phyloP scores from a whole-genome alignment of 129 eudicot genomes.

The Tagetes patula region DNA sequence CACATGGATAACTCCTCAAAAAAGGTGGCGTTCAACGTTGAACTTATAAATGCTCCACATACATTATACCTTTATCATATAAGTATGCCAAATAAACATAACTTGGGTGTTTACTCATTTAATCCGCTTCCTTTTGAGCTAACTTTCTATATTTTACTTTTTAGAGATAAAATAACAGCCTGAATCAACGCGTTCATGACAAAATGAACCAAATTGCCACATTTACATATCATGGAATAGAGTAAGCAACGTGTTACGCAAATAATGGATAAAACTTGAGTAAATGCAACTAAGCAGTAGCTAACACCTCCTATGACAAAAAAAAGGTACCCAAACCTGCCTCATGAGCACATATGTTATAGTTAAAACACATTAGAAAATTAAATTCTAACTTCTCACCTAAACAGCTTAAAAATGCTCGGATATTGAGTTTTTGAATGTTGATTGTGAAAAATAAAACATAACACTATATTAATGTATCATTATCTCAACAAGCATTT shows the following conservation, averaged over 20 bases:
- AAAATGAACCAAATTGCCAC: not conserved
- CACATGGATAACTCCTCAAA: no score
- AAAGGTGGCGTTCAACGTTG: not conserved
- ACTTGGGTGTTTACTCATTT: no score
- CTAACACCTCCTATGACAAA: not conserved
- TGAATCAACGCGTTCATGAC: no score
- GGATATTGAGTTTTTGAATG: not conserved
- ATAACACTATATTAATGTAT: no score
- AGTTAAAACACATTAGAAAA: not conserved
- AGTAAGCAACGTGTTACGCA: not conserved
- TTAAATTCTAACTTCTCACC: not conserved
- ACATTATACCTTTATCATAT: no score
- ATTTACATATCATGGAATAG: not conserved
- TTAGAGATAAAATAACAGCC: not conserved
- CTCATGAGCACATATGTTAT: not conserved
- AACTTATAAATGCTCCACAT: not conserved
- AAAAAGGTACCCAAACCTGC: not conserved
- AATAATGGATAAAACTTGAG: not conserved
- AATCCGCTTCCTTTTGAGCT: no score
- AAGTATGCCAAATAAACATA: no score
- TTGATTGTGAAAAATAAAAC: no score
- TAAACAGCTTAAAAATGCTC: not conserved
- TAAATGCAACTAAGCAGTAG: not conserved
- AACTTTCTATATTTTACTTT: no score
- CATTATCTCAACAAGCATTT: no score